Evolutionary conservation across 2,329 filamentous ascomycete genomes (phyloP).

Genomic region (Geosmithia morbida): DNA sequence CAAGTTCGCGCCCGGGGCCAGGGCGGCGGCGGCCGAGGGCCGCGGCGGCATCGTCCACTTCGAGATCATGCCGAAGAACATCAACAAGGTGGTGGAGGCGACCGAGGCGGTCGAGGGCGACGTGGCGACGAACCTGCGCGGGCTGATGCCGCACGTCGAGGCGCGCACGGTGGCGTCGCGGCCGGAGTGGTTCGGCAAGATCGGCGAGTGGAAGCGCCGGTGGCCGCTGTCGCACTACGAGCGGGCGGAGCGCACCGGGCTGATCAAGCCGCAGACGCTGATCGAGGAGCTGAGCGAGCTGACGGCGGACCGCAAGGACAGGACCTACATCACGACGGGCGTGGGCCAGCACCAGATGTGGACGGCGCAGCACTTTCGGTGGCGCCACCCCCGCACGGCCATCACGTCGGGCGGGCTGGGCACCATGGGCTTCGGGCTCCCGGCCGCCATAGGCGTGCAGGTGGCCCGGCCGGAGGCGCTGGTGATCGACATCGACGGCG

Average conservation of each 20-base stretch:
- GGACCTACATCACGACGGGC: conserved; percentile 81
- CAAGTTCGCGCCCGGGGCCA: conserved; percentile 84
- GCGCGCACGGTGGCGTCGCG: conserved; percentile 48
- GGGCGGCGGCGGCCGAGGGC: conserved; percentile 67
- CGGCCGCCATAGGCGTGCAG: conserved; percentile 90
- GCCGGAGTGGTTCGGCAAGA: conserved; percentile 79
- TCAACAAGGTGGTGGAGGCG: conserved; percentile 97
- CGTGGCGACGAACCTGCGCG: conserved; percentile 62
- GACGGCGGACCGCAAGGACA: conserved; percentile 64
- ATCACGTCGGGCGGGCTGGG: conserved; percentile 83
- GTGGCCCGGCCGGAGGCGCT: conserved; percentile 63
- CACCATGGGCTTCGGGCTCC: conserved; percentile 84
- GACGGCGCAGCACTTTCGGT: conserved; percentile 92
- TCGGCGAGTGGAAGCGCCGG: conserved; percentile 77
- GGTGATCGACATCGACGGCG: conserved; percentile 92
- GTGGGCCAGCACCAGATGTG: conserved; percentile 98
- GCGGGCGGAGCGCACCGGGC: conserved; percentile 55
- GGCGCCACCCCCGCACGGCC: conserved; percentile 84
- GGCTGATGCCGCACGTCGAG: conserved; percentile 60
- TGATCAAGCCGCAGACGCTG: conserved; percentile 89
- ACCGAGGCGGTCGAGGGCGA: conserved; percentile 94
- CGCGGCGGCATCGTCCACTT: conserved; percentile 95
- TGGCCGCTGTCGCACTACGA: conserved; percentile 81
- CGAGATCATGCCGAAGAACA: conserved; percentile 99
- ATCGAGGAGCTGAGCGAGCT: conserved; percentile 83